Percentiles rank a stretch among this genome's conserved stretches.
These are phyloP conservation scores for Rhizopogon sp. DNA, from an alignment of 768 basidiomycete species.

Conservation along the genomic window DNA sequence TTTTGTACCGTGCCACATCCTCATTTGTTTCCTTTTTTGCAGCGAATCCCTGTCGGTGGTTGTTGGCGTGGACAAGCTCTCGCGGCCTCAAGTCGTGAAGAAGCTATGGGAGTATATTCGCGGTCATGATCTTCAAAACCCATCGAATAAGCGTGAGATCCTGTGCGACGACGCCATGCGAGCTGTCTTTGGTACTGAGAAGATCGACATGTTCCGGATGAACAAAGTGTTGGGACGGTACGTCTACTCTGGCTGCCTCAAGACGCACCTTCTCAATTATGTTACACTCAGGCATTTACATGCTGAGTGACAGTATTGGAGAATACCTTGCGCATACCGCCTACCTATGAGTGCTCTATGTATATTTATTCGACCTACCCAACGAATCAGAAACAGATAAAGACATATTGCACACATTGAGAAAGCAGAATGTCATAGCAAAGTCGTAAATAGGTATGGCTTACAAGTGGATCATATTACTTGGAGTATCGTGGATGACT, in stretches of 20 bases:
- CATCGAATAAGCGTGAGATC: slow-evolving; percentile 77
- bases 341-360: not conserved
- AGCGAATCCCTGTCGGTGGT: slow-evolving; percentile 75
- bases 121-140: slow-evolving; percentile 76
- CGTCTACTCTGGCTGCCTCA: slow-evolving; percentile 13
- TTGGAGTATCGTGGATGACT: slow-evolving; percentile 1
- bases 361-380: not conserved
- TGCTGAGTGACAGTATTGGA: slow-evolving; percentile 13
- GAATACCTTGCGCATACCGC: not conserved
- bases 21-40: slow-evolving; percentile 4
- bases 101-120: slow-evolving; percentile 89
- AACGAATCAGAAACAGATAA: not conserved
- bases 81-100: slow-evolving; percentile 89
- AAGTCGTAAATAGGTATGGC: not conserved
- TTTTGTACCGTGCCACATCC: not conserved
- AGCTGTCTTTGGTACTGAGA: slow-evolving; percentile 75
- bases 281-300: slow-evolving; percentile 24
- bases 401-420: not conserved
- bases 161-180: slow-evolving; percentile 70
- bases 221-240: slow-evolving; percentile 85
- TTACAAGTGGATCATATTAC: not conserved
- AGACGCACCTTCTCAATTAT: not conserved
- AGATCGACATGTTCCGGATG: slow-evolving; percentile 93
- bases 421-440: not conserved
- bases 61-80: slow-evolving; percentile 61